Evolutionary conservation across 208 protist genomes (phyloP).

Genomic region (Trypanosomatidae sp.): DNA sequence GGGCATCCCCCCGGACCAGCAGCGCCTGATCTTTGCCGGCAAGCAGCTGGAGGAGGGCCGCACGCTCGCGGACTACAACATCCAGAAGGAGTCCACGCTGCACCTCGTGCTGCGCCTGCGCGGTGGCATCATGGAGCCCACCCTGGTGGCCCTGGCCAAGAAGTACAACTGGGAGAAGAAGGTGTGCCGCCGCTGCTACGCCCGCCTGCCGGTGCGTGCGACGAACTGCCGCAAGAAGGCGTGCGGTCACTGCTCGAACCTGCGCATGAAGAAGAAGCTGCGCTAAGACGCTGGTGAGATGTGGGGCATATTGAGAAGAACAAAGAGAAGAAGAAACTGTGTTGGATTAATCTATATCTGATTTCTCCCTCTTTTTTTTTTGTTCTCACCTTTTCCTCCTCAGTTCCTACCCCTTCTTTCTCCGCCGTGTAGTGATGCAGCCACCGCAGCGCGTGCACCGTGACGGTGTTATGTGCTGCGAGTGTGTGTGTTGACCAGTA

Average conservation of each 20-base stretch:
- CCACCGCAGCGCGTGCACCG: too few relatives aligned
- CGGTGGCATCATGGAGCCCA: constrained; percentile 95
- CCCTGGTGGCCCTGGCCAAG: constrained; percentile 95
- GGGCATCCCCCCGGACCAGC: constrained; percentile 28
- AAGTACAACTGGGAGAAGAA: constrained; percentile 99
- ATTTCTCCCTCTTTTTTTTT: too few relatives aligned
- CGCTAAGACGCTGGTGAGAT: too few relatives aligned
- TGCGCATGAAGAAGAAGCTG: constrained; percentile 95
- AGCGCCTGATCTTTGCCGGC: constrained; percentile 41
- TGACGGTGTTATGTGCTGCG: too few relatives aligned
- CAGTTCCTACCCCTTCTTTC: too few relatives aligned
- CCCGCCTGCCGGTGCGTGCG: constrained; percentile 97
- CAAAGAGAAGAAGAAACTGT: too few relatives aligned
- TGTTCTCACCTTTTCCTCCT: too few relatives aligned
- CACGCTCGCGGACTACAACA: constrained; percentile 98
- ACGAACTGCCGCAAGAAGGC: constrained; percentile 99
- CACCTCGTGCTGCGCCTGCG: background rate
- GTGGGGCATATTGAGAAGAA: too few relatives aligned
- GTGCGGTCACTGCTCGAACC: constrained; percentile 98
- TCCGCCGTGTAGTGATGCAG: too few relatives aligned
- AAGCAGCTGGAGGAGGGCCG: constrained; percentile 99
- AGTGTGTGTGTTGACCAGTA: too few relatives aligned
- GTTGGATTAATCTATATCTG: too few relatives aligned
- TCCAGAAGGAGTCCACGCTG: constrained; percentile 98
- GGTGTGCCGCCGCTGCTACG: constrained; percentile 32